A percentile compares a stretch with the other conserved stretches of the same genome.
phyloP scores from a whole-genome alignment of 306 rosid genomes.

The Urtica urens region DNA sequence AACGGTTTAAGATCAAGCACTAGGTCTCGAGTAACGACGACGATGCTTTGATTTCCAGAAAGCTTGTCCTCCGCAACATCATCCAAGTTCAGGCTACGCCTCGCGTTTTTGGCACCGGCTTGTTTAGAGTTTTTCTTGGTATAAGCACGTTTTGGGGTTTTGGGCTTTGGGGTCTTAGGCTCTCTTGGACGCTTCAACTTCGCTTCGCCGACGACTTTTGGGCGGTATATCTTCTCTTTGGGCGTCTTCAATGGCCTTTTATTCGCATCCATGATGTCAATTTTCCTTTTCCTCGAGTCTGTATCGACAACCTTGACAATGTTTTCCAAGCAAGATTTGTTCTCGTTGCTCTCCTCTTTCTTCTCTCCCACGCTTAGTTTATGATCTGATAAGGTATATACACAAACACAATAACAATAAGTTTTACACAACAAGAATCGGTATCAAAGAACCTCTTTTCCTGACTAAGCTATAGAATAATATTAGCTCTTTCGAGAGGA shows the following conservation, averaged over 20 bases:
- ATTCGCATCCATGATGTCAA: background rate
- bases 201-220: constrained; percentile 22
- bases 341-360: background rate
- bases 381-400: constrained; percentile 9
- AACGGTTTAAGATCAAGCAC: no score
- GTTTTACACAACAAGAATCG: background rate
- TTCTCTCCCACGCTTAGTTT: background rate
- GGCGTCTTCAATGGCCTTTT: background rate
- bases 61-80: background rate
- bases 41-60: background rate
- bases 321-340: background rate
- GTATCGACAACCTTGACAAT: no score
- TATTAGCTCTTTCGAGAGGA: no score
- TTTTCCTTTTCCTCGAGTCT: constrained; percentile 7
- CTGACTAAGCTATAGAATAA: no score
- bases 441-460: no score
- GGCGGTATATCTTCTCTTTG: constrained; percentile 21
- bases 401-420: background rate
- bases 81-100: background rate
- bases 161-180: constrained; percentile 7
- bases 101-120: background rate
- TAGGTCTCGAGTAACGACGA: no score
- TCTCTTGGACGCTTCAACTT: background rate
- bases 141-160: constrained; percentile 17
- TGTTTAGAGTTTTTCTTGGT: background rate